Percentiles rank a stretch among this genome's conserved stretches.
phyloP scores from a whole-genome alignment of 208 protist genomes.

The Trypanosoma boissoni region DNA sequence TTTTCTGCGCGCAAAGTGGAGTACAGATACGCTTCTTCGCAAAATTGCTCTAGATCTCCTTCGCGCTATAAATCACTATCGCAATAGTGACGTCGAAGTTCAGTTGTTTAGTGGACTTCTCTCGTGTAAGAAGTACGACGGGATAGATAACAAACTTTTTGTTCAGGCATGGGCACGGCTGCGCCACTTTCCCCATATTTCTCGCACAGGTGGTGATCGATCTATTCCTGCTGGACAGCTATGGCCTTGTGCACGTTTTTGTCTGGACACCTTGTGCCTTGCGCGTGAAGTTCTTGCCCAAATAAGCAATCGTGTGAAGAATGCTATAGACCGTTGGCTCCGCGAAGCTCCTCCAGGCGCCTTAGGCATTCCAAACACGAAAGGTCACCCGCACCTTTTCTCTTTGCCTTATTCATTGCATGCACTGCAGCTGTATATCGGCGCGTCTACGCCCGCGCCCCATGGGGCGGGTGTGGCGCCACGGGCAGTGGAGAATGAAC shows the following conservation, averaged over 20 bases:
- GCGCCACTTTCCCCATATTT: neutral
- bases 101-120: slow-evolving; percentile 17
- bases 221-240: neutral
- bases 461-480: neutral
- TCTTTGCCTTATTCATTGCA: slow-evolving; percentile 1
- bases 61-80: slow-evolving; percentile 12
- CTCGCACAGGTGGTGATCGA: neutral
- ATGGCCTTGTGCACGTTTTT: neutral
- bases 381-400: slow-evolving; percentile 1
- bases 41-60: slow-evolving; percentile 7
- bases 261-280: slow-evolving; percentile 5
- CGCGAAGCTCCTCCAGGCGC: neutral
- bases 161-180: slow-evolving; percentile 11
- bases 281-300: neutral
- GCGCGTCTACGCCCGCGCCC: neutral
- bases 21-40: slow-evolving; percentile 5
- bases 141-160: slow-evolving; percentile 16
- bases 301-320: slow-evolving; percentile 4
- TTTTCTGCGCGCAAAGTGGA: slow-evolving; percentile 10
- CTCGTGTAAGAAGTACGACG: slow-evolving; percentile 17
- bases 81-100: slow-evolving; percentile 11
- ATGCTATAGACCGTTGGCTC: slow-evolving; percentile 8
- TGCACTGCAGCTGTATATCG: slow-evolving; percentile 3
- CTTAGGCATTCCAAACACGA: slow-evolving; percentile 4
- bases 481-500: neutral